Evolutionary conservation across 2,329 filamentous ascomycete genomes (phyloP), one percentile per base, ranked within the genome.

Genomic region (Alternaria triticina): DNA sequence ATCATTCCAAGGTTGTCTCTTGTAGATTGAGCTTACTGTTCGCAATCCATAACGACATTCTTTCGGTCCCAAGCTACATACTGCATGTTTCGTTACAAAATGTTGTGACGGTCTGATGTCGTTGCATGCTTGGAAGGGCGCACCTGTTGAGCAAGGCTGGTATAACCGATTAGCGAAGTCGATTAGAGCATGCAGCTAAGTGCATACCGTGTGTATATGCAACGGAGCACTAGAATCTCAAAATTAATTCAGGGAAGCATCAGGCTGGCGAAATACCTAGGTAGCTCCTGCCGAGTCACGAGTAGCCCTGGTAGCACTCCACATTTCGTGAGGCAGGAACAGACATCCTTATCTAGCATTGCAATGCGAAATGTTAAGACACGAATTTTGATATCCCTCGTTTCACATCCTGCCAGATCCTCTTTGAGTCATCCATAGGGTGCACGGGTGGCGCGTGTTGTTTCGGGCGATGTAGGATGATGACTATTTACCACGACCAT

Each of bases 1-100:
- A 60, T 68, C 59, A 61, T 45, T 46, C 43, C 36, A 44, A 36
- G 13, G 1, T 36, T 15, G 30, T 36, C 13, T 36, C 49, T 47
- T 49, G 46, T 36, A 36, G 11, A 36, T 17, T 36, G 28, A 36
- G 49, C 49, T 52, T 52, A 23, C 28, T n/a, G 6, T 36, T 15
- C 6, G 11, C 30, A 1, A 9, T 23, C 20, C 8, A 27, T 7
- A 15, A 6, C 1, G 10, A 22, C 33, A n/a, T 10, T n/a, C 20
- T 36, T 40, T 27, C 43, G 54, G 43, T 57, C 33, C 33, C 22
- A 2, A 12, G 28, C 12, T 36, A 12, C 10, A 22, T n/a, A 7
- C 1, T 36, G 17, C n/a, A n/a, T 23, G 5, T 33, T 51, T 30
- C 22, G 6, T 20, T 20, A 13, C 13, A 22, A 10, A 50, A 7